Conservation (phyloP, 345 rosid species). For the Turnera subulata region DNA sequence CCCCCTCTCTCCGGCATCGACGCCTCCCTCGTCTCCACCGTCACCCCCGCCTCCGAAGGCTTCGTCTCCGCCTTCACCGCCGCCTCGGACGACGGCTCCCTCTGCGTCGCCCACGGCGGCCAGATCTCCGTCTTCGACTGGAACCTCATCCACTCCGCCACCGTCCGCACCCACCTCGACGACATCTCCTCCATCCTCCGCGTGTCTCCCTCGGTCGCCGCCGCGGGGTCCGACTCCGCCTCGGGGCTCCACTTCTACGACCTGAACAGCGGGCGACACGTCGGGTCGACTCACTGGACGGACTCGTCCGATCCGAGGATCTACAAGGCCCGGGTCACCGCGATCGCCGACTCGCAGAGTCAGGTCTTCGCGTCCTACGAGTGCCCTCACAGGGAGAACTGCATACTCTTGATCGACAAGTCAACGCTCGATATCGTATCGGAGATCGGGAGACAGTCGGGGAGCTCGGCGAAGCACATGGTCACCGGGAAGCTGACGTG, state of each 20-base stretch:
- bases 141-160: conserved; percentile 50
- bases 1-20: conserved; percentile 67
- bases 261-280: conserved; percentile 48
- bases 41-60: conserved; percentile 66
- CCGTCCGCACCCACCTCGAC: conserved; percentile 76
- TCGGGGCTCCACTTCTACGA: conserved; percentile 88
- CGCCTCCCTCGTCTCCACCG: conserved; percentile 57
- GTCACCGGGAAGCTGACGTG: conserved; percentile 69
- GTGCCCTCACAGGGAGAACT: conserved; percentile 77
- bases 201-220: conserved; percentile 61
- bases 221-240: conserved; percentile 55
- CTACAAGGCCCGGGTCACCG: conserved; percentile 61
- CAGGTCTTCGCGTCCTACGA: conserved; percentile 69
- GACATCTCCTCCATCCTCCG: conserved; percentile 61
- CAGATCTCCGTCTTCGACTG: conserved; percentile 80
- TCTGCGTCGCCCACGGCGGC: conserved; percentile 93
- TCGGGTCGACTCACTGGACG: conserved; percentile 69
- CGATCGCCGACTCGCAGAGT: conserved; percentile 50
- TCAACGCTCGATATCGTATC: conserved; percentile 64
- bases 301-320: conserved; percentile 82
- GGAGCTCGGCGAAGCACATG: conserved; percentile 53
- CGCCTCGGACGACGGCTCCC: conserved; percentile 55
- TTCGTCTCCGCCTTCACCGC: conserved; percentile 63
- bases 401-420: conserved; percentile 64
- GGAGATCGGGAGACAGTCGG: conserved; percentile 61